Evolutionary conservation across 306 rosid genomes (phyloP).

Genomic region (Inga leiocalycina): DNA sequence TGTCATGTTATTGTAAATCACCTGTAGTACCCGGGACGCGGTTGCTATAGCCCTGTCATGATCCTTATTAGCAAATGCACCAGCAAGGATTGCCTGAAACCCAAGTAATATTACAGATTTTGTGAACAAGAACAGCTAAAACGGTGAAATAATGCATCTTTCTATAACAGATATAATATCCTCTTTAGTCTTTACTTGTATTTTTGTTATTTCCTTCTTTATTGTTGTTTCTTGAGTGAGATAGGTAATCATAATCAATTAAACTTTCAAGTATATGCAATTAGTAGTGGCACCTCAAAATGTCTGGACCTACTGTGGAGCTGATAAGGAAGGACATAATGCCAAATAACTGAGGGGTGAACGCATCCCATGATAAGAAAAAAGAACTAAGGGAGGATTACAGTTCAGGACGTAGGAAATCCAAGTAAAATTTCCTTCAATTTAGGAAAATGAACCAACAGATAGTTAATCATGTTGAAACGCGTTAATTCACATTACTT

Average conservation of each 20-base stretch:
- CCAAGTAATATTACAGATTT: conserved; percentile 8
- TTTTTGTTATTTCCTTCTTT: neutral
- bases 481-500: no score
- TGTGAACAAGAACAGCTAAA: conserved; percentile 7
- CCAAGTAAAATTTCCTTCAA: neutral
- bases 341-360: neutral
- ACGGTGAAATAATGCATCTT: neutral
- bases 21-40: conserved; percentile 90
- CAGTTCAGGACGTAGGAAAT: neutral
- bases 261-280: neutral
- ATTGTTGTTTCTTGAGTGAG: conserved; percentile 3
- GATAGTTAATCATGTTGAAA: neutral
- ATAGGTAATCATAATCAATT: neutral
- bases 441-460: neutral
- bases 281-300: neutral
- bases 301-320: neutral
- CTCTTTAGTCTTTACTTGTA: neutral
- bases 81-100: conserved; percentile 88
- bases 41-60: conserved; percentile 65
- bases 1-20: conserved; percentile 17
- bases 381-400: neutral
- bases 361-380: neutral
- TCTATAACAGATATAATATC: neutral
- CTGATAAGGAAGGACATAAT: neutral
- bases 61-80: conserved; percentile 89